Percentiles rank a stretch among this genome's conserved stretches.
Conservation (phyloP, 2,329 filamentous ascomycete genomes). For the Juglanconis sp. region DNA sequence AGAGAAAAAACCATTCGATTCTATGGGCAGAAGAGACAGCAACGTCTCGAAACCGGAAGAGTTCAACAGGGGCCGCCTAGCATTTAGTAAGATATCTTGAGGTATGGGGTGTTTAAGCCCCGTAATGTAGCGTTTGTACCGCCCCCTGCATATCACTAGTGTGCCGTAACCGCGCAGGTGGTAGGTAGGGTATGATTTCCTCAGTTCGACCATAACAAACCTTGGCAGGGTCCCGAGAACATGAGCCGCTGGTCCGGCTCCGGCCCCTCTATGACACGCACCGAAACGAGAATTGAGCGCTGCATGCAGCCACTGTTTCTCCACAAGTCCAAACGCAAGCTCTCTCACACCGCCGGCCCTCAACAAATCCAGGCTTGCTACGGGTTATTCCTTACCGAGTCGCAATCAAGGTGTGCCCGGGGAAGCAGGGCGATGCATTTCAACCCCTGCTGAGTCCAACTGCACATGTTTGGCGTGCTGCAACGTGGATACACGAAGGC, state of each 20-base stretch:
- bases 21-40: too few species aligned
- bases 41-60: too few species aligned
- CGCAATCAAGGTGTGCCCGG: not conserved
- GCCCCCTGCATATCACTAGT: too few species aligned
- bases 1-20: too few species aligned
- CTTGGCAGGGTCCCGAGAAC: too few species aligned
- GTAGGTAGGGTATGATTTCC: too few species aligned
- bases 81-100: too few species aligned
- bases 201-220: too few species aligned
- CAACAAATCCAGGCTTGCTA: not conserved
- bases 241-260: not conserved
- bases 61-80: too few species aligned
- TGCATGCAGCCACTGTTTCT: not conserved
- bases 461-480: not conserved
- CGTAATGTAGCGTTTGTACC: too few species aligned
- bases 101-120: too few species aligned
- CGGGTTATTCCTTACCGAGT: not conserved
- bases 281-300: not conserved
- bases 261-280: not conserved
- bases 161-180: too few species aligned
- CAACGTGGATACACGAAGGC: not conserved
- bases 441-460: slow-evolving; percentile 4
- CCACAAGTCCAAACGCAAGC: not conserved
- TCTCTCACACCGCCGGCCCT: not conserved
- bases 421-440: not conserved